Evolutionary conservation across 169 alveolate species (phyloP).

Genomic region (Eimeria falciformis): DNA sequence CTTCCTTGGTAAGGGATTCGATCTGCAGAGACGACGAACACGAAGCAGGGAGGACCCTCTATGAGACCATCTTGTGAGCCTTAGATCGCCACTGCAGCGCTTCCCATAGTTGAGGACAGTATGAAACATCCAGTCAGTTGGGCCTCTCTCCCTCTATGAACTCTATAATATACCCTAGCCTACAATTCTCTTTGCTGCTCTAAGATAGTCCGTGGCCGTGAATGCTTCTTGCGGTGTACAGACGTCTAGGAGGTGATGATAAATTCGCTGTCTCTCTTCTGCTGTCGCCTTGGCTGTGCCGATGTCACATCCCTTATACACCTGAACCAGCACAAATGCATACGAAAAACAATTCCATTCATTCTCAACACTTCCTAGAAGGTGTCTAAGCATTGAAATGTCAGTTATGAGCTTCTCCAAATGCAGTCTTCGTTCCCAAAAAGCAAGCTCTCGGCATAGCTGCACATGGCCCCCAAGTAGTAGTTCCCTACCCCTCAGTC

Average conservation of each 20-base stretch:
- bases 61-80: too few relatives aligned
- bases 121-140: too few relatives aligned
- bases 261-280: slow-evolving; percentile 32
- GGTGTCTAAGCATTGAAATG: too few relatives aligned
- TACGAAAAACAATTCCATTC: neutral
- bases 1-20: neutral
- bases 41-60: too few relatives aligned
- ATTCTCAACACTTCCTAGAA: too few relatives aligned
- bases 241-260: slow-evolving; percentile 70
- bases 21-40: slow-evolving; percentile 2
- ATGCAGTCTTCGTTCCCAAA: too few relatives aligned
- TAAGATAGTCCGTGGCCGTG: slow-evolving; percentile 50
- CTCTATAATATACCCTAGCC: neutral
- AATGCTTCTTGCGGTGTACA: slow-evolving; percentile 32
- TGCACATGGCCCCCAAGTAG: too few relatives aligned
- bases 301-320: slow-evolving; percentile 73
- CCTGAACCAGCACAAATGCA: slow-evolving; percentile 10
- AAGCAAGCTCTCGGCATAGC: too few relatives aligned
- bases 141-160: too few relatives aligned
- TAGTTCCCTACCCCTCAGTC: neutral
- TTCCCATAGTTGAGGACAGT: too few relatives aligned
- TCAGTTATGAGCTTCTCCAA: too few relatives aligned
- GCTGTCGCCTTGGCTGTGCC: slow-evolving; percentile 73
- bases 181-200: slow-evolving; percentile 47
- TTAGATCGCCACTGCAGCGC: too few relatives aligned